Conservation (phyloP, 495 filamentous ascomycete genomes). For the Trichoderma erinaceum region DNA sequence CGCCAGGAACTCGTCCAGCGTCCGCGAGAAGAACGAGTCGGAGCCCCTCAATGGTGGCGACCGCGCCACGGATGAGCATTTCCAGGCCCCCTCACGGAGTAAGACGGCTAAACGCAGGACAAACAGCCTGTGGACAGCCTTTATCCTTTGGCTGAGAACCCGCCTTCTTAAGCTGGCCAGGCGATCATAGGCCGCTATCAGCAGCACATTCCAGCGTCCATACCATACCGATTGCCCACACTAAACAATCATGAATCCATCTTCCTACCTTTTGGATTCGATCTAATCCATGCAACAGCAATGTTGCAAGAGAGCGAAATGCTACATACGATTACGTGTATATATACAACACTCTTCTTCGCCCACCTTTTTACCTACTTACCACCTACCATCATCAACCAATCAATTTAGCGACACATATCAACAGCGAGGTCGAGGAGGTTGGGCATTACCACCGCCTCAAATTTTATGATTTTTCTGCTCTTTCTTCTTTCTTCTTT, state of each 20-base stretch:
- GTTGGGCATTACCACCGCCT: background rate
- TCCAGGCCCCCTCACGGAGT: constrained; percentile 30
- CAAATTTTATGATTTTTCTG: background rate
- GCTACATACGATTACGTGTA: background rate
- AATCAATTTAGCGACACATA: constrained; percentile 1
- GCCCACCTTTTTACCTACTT: background rate
- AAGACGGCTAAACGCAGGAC: constrained; percentile 47
- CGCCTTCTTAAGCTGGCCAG: constrained; percentile 38
- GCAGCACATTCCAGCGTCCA: background rate
- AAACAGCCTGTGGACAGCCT: constrained; percentile 46
- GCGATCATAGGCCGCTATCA: constrained; percentile 14
- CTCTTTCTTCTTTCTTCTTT: background rate
- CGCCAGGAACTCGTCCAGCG: constrained; percentile 10
- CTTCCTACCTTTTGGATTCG: background rate
- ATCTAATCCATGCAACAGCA: background rate
- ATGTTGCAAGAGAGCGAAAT: background rate
- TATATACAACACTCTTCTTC: background rate
- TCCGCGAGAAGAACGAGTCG: background rate
- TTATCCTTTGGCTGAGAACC: constrained; percentile 51
- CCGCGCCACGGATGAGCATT: constrained; percentile 27
- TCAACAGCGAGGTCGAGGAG: background rate
- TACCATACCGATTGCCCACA: background rate
- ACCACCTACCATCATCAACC: background rate
- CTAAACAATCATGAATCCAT: background rate
- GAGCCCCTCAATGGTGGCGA: background rate